Conservation (phyloP, 345 rosid genomes). For the Cardamine chenopodiifolia region DNA sequence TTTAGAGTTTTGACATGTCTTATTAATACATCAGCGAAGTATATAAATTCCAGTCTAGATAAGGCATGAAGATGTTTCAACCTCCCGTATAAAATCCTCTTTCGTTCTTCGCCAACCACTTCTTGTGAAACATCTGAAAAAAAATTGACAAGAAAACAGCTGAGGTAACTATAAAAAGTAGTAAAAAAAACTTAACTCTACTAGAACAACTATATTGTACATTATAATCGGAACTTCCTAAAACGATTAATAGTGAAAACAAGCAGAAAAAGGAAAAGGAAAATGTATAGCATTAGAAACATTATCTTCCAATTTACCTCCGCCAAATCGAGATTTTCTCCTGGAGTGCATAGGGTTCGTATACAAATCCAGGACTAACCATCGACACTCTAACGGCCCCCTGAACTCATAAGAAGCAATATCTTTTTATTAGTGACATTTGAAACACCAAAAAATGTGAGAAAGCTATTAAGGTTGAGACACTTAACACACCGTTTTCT, state of each 20-base stretch:
- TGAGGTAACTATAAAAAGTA: slow-evolving; percentile 21
- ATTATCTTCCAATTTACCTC: slow-evolving; percentile 53
- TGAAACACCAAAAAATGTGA: neutral
- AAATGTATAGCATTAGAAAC: neutral
- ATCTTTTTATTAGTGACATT: neutral
- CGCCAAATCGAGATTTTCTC: slow-evolving; percentile 75
- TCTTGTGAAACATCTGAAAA: slow-evolving; percentile 78
- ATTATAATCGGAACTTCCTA: neutral
- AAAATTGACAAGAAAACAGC: neutral
- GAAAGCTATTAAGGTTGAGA: neutral
- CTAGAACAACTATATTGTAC: neutral
- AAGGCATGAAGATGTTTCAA: slow-evolving; percentile 36
- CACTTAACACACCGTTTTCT: slow-evolving; percentile 59
- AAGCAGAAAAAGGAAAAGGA: neutral
- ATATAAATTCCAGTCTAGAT: slow-evolving; percentile 12
- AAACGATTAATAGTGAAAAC: neutral
- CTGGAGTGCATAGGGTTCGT: slow-evolving; percentile 75
- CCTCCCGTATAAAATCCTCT: slow-evolving; percentile 79
- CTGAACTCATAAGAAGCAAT: slow-evolving; percentile 48
- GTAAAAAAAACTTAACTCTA: neutral
- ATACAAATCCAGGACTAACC: slow-evolving; percentile 87
- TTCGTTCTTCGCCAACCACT: slow-evolving; percentile 91
- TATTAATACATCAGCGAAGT: neutral
- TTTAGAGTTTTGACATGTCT: neutral
- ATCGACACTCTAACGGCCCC: slow-evolving; percentile 67